These are phyloP conservation scores for Byssothecium circinans DNA, from an alignment of 2,329 filamentous ascomycete species.

Conservation along the genomic window DNA sequence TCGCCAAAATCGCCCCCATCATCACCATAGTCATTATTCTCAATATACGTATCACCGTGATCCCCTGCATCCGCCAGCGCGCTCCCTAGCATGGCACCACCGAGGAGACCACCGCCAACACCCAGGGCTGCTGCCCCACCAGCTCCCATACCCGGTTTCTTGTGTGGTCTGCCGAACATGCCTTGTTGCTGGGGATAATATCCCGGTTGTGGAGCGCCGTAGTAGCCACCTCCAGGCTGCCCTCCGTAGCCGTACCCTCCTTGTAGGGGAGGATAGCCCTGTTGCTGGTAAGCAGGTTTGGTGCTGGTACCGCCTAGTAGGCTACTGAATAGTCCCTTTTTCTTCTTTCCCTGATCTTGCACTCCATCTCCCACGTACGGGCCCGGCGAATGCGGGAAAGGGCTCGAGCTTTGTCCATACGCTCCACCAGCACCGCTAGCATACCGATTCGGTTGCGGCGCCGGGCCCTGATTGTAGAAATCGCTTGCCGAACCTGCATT, in stretches of 20 bases:
- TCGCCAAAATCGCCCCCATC: conserved; percentile 28
- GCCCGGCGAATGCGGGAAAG: conserved; percentile 19
- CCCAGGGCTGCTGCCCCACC: conserved; percentile 76
- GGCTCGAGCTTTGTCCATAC: conserved; percentile 22
- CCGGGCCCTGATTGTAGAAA: conserved; percentile 47
- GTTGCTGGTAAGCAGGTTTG: conserved; percentile 40
- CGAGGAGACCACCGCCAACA: conserved; percentile 77
- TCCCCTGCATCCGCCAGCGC: conserved; percentile 56
- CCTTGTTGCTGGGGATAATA: conserved; percentile 46
- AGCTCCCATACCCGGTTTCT: conserved; percentile 63
- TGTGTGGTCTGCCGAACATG: conserved; percentile 44
- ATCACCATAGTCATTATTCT: conserved; percentile 21
- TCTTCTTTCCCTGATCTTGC: conserved; percentile 39
- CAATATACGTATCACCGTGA: conserved; percentile 14
- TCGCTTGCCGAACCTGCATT: conserved; percentile 52
- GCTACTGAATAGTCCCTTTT: conserved; percentile 56
- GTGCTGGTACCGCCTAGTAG: conserved; percentile 51
- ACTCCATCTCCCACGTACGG: conserved; percentile 3
- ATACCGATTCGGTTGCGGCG: conserved; percentile 14
- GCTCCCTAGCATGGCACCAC: conserved; percentile 71
- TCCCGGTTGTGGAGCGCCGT: conserved; percentile 23
- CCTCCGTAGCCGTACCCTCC: conserved; percentile 20
- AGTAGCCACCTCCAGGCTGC: conserved; percentile 29
- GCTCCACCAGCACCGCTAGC: conserved; percentile 27
- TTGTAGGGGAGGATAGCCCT: conserved; percentile 34